phyloP scores from a whole-genome alignment of 306 rosid species.

The Quercus robur region DNA sequence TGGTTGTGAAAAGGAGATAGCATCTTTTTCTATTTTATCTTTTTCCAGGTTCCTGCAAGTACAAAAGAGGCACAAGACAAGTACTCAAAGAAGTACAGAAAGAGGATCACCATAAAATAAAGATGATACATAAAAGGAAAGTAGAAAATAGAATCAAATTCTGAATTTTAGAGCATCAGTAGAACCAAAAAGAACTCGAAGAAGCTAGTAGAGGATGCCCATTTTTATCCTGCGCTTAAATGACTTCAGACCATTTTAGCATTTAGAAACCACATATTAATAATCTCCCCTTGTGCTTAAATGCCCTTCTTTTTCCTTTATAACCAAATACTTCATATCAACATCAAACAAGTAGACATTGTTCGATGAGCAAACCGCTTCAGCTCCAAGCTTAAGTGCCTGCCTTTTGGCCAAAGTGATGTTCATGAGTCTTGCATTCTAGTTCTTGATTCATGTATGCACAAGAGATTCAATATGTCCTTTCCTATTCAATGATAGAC shows the following conservation, averaged over 20 bases:
- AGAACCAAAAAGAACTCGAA: background rate
- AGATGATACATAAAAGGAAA: background rate
- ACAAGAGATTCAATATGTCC: background rate
- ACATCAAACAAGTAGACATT: background rate
- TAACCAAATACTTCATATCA: background rate
- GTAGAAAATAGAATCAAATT: background rate
- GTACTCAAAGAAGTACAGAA: background rate
- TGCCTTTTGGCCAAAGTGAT: background rate
- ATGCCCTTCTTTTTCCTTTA: background rate
- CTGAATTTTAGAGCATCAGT: background rate
- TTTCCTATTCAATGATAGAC: background rate
- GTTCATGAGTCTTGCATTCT: background rate
- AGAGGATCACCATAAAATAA: background rate
- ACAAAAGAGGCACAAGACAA: background rate
- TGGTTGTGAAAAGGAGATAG: background rate
- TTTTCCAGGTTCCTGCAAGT: background rate
- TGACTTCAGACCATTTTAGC: background rate
- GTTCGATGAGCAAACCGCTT: background rate
- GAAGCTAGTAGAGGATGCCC: background rate
- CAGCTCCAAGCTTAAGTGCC: background rate
- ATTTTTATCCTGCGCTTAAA: too few species aligned
- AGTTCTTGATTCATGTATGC: background rate
- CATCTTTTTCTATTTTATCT: background rate
- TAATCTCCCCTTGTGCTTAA: background rate
- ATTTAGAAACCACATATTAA: background rate